These are phyloP conservation scores for Glycine tomentella DNA, from an alignment of 306 rosid genomes.

Conservation along the genomic window DNA sequence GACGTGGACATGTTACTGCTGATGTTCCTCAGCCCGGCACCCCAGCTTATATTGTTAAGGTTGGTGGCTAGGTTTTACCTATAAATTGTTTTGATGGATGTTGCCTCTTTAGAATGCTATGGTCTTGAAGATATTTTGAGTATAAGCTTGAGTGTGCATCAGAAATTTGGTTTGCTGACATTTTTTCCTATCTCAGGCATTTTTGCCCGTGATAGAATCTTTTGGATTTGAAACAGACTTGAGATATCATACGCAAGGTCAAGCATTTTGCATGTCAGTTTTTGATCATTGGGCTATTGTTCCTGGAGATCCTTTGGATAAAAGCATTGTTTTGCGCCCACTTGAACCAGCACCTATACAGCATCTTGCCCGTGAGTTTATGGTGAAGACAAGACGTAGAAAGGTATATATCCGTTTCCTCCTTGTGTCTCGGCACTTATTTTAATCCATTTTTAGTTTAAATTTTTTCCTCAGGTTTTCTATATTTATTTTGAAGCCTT, in stretches of 20 bases:
- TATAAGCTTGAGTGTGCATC: neutral
- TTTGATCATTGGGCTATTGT: constrained; percentile 99
- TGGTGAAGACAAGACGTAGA: constrained; percentile 98
- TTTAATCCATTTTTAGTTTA: neutral
- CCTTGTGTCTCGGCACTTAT: constrained; percentile 8
- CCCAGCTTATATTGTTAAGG: constrained; percentile 93
- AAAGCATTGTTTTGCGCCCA: constrained; percentile 92
- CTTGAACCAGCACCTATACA: constrained; percentile 99
- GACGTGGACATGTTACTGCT: constrained; percentile 99
- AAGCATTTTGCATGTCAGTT: constrained; percentile 85
- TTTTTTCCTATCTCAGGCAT: constrained; percentile 69
- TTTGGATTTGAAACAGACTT: constrained; percentile 98
- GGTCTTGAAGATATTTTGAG: neutral
- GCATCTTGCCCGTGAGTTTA: constrained; percentile 98
- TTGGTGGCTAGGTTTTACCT: constrained; percentile 49
- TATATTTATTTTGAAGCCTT: neutral
- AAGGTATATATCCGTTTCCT: constrained; percentile 62
- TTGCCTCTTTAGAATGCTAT: constrained; percentile 14
- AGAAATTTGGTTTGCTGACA: constrained; percentile 33
- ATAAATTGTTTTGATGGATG: neutral
- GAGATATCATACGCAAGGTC: constrained; percentile 98
- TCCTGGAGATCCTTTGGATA: constrained; percentile 98
- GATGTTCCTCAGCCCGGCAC: constrained; percentile 99
- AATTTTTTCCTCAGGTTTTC: neutral
- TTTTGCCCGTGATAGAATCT: constrained; percentile 94